Evolutionary conservation across 495 filamentous ascomycete species (phyloP), one percentile per base, ranked within the genome.

Genomic region (Aspergillus ostianus): DNA sequence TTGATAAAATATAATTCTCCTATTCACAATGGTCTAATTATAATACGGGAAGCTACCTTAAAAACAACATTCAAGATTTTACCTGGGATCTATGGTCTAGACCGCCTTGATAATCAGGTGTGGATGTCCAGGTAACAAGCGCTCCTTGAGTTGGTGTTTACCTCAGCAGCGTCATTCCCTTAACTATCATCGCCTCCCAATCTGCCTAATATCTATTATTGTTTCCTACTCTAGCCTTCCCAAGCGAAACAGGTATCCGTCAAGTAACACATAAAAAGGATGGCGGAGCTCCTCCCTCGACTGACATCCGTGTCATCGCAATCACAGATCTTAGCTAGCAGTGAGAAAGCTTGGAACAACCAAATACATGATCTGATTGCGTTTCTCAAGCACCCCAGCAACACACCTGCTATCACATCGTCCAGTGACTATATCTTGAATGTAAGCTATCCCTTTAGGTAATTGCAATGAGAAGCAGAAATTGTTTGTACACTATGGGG

Each of bases 341-440:
- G 62, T 19, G 59, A 67, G 30, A 66, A 73, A 23, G 55, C 48
- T n/a, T 70, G 75, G 58, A 68, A 75, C 46, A 60, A 59, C 17
- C 66, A 67, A 41, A 65, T 76, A 17, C 67, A 67, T 23, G 67
- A 71, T 48, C 58, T 68, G 46, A 50, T 72, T 46, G 27, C 67
- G 6, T 70, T 64, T 56, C 44, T 72, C 6, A 69, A 60, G 32
- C 60, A 67, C 15, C 53, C 67, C 0, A 64, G 53, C 36, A 63
- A 65, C 15, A 53, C 63, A 41, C 53, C 68, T 53, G 53, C 49
- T 21, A 60, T 57, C 27, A 19, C 56, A 13, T 44, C 65, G 51
- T 49, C 59, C 23, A 62, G 46, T 47, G 56, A 65, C 3, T 63
- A 58, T 47, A 20, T 74, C 3, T 51, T 76, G 17, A 64, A 75